Evolutionary conservation across 139 green algal genomes (phyloP), one percentile per base, ranked within the genome.

Genomic region (Coccomyxa sp.): DNA sequence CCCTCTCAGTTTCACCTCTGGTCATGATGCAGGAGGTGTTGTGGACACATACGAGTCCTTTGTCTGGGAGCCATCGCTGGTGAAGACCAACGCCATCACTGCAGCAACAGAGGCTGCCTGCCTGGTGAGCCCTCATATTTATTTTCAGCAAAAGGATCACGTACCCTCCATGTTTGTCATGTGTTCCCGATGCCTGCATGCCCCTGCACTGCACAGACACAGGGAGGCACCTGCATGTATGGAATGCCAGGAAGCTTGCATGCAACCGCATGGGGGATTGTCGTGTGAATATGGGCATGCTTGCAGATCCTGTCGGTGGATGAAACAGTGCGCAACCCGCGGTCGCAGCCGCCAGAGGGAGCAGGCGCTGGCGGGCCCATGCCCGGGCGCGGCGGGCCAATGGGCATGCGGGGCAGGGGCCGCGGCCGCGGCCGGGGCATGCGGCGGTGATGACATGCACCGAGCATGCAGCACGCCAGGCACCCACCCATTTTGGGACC

Each of bases 21-120:
- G n/a, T n/a, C n/a, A n/a, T n/a, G n/a, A n/a, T 82, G 79, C 84
- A 71, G 96, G 96, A 31, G 94, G 94, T 16, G 93, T 99, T 64
- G 87, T 94, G 29, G 95, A 99, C 89, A 98, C 95, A 0, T 98
- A 93, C 82, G 89, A 87, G 0, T 82, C 88, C 0, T 99, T 97
- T 84, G 93, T 99, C 40, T 99, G 96, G 96, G 96, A 99, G 88
- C 96, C 96, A 0, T 82, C 90, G 0, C 78, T 98, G 24, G 93
- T 98, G 7, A 98, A 98, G 87, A 88, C 96, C 70, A 99, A 99
- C 79, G 96, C 96, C 27, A 87, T 99, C 35, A 87, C 87, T 39
- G 90, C 94, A 7, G 96, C 96, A 22, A 93, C 92, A 0, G 96
- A 99, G 87, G 96, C 96, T 12, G 93, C 96, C 18, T 98, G 95